These are phyloP conservation scores for Eucalyptus shirleyi DNA, from an alignment of 345 rosid species.

Conservation along the genomic window DNA sequence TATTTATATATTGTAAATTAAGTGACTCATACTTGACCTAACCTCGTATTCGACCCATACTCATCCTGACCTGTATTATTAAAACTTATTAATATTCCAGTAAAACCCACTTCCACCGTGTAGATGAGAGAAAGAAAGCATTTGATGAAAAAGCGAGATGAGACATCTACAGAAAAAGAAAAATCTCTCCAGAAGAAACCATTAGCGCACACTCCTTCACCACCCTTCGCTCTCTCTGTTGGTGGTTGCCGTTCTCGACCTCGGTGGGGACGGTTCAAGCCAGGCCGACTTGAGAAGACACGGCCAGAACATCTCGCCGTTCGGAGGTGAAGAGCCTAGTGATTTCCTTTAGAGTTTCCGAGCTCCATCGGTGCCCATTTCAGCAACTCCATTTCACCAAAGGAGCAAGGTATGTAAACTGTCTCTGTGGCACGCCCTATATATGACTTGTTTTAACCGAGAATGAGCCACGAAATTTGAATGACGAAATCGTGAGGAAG, in stretches of 20 bases:
- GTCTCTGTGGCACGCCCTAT: no score
- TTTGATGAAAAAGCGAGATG: neutral
- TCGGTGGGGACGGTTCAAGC: neutral
- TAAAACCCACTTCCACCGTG: no score
- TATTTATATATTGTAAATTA: no score
- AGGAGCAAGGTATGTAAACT: no score
- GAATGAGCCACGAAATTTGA: no score
- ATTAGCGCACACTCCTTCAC: neutral
- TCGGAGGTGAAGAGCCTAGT: neutral
- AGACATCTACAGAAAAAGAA: neutral
- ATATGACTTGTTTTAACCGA: no score
- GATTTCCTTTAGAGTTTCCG: neutral
- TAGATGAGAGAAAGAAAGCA: no score
- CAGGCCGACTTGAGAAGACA: neutral
- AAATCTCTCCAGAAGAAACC: neutral
- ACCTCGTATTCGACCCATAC: rapidly evolving
- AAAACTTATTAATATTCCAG: no score
- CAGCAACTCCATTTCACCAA: neutral
- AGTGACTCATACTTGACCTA: rapidly evolving
- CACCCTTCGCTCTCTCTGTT: no score
- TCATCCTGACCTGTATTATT: rapidly evolving
- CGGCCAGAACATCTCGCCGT: neutral
- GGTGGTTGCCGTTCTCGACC: neutral
- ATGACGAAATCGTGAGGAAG: neutral
- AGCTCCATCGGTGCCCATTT: neutral